Percentiles rank a stretch among this genome's conserved stretches.
phyloP scores from a whole-genome alignment of 2,329 filamentous ascomycete species.

The Clarireedia hainanense region DNA sequence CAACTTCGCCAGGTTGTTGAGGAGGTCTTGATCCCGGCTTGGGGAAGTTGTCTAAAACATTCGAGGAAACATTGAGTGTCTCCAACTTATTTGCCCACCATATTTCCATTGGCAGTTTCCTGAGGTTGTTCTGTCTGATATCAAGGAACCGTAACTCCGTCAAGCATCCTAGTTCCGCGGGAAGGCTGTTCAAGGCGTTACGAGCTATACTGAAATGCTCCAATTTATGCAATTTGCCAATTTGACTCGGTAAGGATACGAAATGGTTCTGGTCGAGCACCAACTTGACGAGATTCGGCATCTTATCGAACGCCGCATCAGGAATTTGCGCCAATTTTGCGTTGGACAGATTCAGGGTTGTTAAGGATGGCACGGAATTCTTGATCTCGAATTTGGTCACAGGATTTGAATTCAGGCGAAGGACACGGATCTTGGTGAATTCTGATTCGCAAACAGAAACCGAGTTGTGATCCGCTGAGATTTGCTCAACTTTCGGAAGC shows the following conservation, averaged over 20 bases:
- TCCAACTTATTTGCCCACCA: slow-evolving; percentile 92
- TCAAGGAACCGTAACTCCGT: slow-evolving; percentile 79
- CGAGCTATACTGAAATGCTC: slow-evolving; percentile 84
- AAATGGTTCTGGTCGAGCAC: slow-evolving; percentile 95
- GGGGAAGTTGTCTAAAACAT: slow-evolving; percentile 83
- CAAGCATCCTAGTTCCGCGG: slow-evolving; percentile 80
- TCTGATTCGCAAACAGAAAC: slow-evolving; percentile 83
- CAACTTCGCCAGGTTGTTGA: slow-evolving; percentile 48
- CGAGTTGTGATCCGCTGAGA: slow-evolving; percentile 86
- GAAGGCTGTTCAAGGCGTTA: slow-evolving; percentile 78
- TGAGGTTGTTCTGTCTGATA: slow-evolving; percentile 87
- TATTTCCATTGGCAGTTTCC: slow-evolving; percentile 81
- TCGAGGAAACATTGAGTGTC: slow-evolving; percentile 90
- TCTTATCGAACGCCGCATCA: slow-evolving; percentile 79
- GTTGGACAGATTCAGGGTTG: slow-evolving; percentile 80
- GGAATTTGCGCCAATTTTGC: slow-evolving; percentile 83
- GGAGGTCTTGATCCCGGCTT: slow-evolving; percentile 70
- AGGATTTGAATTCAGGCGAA: slow-evolving; percentile 91
- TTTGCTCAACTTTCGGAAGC: slow-evolving; percentile 77
- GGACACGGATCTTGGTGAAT: slow-evolving; percentile 75
- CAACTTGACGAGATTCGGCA: slow-evolving; percentile 79
- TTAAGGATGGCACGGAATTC: slow-evolving; percentile 69
- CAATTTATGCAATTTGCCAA: slow-evolving; percentile 73
- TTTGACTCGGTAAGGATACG: slow-evolving; percentile 75
- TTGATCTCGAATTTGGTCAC: slow-evolving; percentile 87